Evolutionary conservation across 352 stramenopile species (phyloP), one percentile per base, ranked within the genome.

Genomic region (Phytophthora niederhauseri): DNA sequence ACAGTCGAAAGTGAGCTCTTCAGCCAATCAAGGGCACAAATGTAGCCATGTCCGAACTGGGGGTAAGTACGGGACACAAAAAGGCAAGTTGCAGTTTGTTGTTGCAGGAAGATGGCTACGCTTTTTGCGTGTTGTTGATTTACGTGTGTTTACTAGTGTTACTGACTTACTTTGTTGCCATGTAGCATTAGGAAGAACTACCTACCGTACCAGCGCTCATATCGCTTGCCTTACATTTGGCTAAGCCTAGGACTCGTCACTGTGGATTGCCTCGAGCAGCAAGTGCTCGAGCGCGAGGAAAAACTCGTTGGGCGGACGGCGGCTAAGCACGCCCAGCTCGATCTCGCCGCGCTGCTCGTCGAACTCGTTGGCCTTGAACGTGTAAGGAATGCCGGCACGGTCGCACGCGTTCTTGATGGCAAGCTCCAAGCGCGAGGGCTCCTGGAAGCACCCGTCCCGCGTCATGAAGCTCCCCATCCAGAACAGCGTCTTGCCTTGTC

Each of bases 381-480:
- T 53, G 48, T 89, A 89, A 2, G 83, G 77, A 50, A 93, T 82
- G 14, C 75, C 70, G 0, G 71, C 66, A 9, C 56, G 53, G 4
- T 64, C 63, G 51, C 84, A 91, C n/a, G 85, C 85, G 9, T 65
- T 64, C 36, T 82, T 66, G 2, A 93, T 61, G 20, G 77, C 61
- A 11, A 78, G 61, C 53, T 94, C 86, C 12, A 94, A 63, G 38
- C 65, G 55, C 5, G 84, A 92, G 4, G 86, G 82, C 15, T 85
- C 56, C 66, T 91, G 79, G 53, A 94, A 94, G 66, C 84, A 92
- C 1, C 84, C 84, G 4, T 69, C 74, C 28, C 84, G 82, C 59
- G 84, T 72, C 82, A 94, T 89, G 56, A 90, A 91, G 49, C 56
- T 84, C 17, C 84, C 82, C 56, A 94, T 92, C 84, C 84, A 92